These are phyloP conservation scores for Besnoitia besnoiti DNA, from an alignment of 169 alveolate genomes.

Conservation along the genomic window DNA sequence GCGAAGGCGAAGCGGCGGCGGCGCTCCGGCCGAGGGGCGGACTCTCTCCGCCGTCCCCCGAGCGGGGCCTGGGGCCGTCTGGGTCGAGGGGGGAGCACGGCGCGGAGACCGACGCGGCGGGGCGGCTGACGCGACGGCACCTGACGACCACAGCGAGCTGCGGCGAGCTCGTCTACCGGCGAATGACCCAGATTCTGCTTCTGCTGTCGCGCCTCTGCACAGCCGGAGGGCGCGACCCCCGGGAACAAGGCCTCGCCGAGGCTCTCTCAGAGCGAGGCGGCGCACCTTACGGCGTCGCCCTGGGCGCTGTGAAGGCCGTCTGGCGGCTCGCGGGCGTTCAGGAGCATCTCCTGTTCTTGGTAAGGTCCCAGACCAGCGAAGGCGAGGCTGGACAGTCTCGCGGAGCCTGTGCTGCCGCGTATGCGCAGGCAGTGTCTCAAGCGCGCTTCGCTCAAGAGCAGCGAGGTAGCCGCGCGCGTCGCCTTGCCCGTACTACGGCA, in stretches of 20 bases:
- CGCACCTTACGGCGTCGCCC: background rate
- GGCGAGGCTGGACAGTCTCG: too few species aligned
- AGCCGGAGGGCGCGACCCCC: background rate
- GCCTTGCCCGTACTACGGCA: too few species aligned
- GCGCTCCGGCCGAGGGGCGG: too few species aligned
- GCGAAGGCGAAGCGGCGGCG: too few species aligned
- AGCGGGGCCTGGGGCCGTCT: too few species aligned
- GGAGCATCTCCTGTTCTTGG: background rate
- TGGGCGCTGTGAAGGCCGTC: background rate
- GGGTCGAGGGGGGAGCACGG: background rate
- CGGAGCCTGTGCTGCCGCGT: too few species aligned
- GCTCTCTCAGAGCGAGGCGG: background rate
- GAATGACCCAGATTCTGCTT: background rate
- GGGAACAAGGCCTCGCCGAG: background rate
- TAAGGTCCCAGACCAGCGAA: background rate
- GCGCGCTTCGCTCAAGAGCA: too few species aligned
- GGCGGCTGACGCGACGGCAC: background rate
- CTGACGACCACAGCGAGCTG: slow-evolving; percentile 11
- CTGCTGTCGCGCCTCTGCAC: background rate
- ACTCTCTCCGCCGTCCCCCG: too few species aligned
- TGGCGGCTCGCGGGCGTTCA: background rate
- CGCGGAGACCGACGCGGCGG: background rate
- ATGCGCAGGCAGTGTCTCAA: too few species aligned
- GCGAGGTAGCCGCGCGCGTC: too few species aligned
- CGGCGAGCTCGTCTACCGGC: background rate